Percentiles rank a stretch among this genome's conserved stretches.
Conservation (phyloP, 805 yeast genomes). For the Yarrowia bubula region DNA sequence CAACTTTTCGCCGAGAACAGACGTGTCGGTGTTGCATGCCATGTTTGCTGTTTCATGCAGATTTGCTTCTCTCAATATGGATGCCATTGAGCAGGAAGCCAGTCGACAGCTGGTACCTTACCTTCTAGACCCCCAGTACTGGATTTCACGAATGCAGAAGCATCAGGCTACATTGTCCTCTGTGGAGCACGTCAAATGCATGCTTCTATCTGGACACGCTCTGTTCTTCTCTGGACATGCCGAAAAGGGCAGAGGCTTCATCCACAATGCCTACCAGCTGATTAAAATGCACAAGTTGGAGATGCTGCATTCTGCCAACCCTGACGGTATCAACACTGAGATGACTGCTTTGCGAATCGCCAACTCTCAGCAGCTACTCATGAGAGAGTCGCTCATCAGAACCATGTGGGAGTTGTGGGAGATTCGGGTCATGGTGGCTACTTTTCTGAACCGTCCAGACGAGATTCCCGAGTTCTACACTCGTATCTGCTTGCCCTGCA, state of each 20-base stretch:
- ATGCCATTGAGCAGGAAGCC: constrained; percentile 23
- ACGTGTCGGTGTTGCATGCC: constrained; percentile 25
- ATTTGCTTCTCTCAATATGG: constrained; percentile 25
- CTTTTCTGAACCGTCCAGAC: constrained; percentile 7
- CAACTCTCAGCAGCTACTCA: constrained; percentile 22
- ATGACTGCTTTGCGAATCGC: constrained; percentile 23
- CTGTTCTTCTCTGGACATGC: constrained; percentile 26
- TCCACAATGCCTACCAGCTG: constrained; percentile 23
- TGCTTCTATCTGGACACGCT: constrained; percentile 23
- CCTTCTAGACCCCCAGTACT: constrained; percentile 24
- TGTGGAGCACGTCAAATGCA: constrained; percentile 22
- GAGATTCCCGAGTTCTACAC: constrained; percentile 20
- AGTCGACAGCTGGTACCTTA: constrained; percentile 24
- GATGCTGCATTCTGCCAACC: constrained; percentile 24
- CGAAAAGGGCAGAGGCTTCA: constrained; percentile 14
- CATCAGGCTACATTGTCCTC: constrained; percentile 17
- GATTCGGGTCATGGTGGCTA: constrained; percentile 24
- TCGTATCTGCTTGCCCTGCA: constrained; percentile 25
- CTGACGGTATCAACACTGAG: constrained; percentile 22
- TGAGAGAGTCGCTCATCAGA: constrained; percentile 27
- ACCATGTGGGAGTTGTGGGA: constrained; percentile 29
- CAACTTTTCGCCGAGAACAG: constrained; percentile 23
- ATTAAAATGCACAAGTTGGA: constrained; percentile 26
- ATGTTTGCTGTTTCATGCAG: constrained; percentile 28
- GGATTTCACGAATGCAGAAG: constrained; percentile 27